Evolutionary conservation across 306 rosid species (phyloP).

Genomic region (Biancaea sappan): DNA sequence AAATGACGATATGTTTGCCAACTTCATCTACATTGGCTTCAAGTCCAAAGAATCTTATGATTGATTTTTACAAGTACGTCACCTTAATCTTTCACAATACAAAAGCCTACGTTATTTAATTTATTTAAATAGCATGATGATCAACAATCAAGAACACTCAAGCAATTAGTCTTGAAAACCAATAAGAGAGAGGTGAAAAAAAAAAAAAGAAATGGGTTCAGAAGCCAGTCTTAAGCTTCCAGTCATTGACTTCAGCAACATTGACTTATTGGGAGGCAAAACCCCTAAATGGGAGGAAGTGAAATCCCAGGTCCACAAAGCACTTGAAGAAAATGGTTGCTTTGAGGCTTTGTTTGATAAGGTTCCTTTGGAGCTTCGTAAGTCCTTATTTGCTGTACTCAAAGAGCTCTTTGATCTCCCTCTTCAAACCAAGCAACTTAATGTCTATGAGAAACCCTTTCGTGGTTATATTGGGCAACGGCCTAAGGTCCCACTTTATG

Average conservation of each 20-base stretch:
- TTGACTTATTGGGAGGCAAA: slow-evolving; percentile 27
- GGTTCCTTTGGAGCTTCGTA: slow-evolving; percentile 48
- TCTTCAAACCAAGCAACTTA: slow-evolving; percentile 57
- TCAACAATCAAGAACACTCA: too few species aligned
- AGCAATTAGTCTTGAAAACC: too few species aligned
- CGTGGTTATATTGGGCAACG: slow-evolving; percentile 75
- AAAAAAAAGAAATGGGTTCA: slow-evolving; percentile 46
- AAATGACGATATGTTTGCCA: too few species aligned
- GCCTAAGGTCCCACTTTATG: slow-evolving; percentile 59
- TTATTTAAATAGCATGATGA: too few species aligned
- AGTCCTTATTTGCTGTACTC: slow-evolving; percentile 42
- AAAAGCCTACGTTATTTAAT: too few species aligned
- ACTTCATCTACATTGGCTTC: too few species aligned
- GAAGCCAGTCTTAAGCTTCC: slow-evolving; percentile 57
- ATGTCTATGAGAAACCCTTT: slow-evolving; percentile 53
- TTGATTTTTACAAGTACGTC: too few species aligned
- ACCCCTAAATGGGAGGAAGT: slow-evolving; percentile 54
- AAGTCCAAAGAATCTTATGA: too few species aligned
- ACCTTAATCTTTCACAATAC: too few species aligned
- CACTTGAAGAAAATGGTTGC: slow-evolving; percentile 69
- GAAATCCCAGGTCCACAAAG: slow-evolving; percentile 57
- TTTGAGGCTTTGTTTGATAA: slow-evolving; percentile 62
- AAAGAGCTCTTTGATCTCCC: slow-evolving; percentile 75
- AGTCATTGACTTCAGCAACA: slow-evolving; percentile 47
- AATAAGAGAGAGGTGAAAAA: slow-evolving; percentile 5